Conservation (phyloP, 179 eudicot genomes). For the Carnegiea gigantea region DNA sequence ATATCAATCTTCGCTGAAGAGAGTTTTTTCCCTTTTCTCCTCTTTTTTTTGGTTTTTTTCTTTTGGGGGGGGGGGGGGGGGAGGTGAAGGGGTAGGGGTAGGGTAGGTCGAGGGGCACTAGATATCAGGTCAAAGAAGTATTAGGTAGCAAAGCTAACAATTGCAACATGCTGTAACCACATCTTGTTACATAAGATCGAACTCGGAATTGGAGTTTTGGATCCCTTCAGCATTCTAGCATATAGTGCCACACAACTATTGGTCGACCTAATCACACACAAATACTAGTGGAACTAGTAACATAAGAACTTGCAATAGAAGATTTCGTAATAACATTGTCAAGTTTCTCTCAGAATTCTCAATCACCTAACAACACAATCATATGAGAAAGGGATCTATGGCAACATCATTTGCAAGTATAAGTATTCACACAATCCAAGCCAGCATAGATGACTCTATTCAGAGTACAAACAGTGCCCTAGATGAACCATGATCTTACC, state of each 20-base stretch:
- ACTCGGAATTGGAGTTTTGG: neutral
- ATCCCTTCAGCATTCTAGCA: slow-evolving; percentile 1
- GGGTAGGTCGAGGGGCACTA: neutral
- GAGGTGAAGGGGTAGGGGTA: too few species aligned
- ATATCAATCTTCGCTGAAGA: slow-evolving; percentile 20
- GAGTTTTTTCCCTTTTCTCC: neutral
- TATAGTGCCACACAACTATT: too few species aligned
- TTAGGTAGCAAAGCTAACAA: neutral
- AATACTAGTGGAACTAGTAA: too few species aligned
- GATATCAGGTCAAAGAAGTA: neutral
- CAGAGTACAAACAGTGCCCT: too few species aligned
- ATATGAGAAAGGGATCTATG: neutral
- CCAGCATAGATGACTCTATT: neutral
- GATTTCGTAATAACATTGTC: neutral
- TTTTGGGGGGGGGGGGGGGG: neutral
- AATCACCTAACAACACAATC: neutral
- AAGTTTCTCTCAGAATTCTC: neutral
- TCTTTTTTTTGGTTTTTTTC: too few species aligned
- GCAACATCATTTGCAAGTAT: neutral
- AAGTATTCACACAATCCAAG: neutral
- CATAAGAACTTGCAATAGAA: neutral
- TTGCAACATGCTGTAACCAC: neutral
- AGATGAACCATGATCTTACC: too few species aligned
- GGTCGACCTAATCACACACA: too few species aligned
- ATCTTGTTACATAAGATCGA: neutral